These are phyloP conservation scores for Lophium mytilinum DNA, from an alignment of 495 filamentous ascomycete genomes.

Conservation along the genomic window DNA sequence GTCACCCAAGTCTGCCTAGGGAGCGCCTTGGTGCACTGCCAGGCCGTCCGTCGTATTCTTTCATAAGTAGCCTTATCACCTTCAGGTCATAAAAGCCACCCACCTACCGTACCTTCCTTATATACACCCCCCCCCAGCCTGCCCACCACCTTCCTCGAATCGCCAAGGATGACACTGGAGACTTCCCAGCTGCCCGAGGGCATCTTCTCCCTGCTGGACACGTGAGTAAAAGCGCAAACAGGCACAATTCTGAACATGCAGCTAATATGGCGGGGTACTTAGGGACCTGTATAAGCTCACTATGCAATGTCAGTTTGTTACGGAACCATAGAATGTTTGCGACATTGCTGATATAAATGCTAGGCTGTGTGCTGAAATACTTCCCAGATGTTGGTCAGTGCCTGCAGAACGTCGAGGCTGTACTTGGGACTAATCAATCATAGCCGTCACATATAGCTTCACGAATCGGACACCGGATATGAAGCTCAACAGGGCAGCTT, in stretches of 20 bases:
- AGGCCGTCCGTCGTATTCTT: no score
- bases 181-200: conserved; percentile 16
- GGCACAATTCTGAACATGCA: no score
- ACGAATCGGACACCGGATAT: conserved; percentile 93
- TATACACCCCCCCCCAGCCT: no score
- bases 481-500: conserved; percentile 76
- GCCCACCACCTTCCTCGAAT: no score
- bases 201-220: conserved; percentile 87
- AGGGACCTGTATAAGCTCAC: conserved; percentile 92
- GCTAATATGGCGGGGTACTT: no score
- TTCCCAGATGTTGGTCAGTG: conserved; percentile 68
- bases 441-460: conserved; percentile 76
- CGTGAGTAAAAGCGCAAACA: conserved; percentile 29
- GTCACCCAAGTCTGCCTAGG: no score
- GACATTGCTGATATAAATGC: neutral
- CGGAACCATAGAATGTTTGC: neutral
- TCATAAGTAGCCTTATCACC: no score
- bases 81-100: no score
- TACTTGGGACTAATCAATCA: neutral
- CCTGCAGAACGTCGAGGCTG: neutral
- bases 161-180: no score
- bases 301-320: conserved; percentile 62
- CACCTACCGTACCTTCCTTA: no score
- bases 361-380: conserved; percentile 73
- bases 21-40: no score